Evolutionary conservation across 495 filamentous ascomycete genomes (phyloP).

Genomic region (Trichoderma asperelloides): DNA sequence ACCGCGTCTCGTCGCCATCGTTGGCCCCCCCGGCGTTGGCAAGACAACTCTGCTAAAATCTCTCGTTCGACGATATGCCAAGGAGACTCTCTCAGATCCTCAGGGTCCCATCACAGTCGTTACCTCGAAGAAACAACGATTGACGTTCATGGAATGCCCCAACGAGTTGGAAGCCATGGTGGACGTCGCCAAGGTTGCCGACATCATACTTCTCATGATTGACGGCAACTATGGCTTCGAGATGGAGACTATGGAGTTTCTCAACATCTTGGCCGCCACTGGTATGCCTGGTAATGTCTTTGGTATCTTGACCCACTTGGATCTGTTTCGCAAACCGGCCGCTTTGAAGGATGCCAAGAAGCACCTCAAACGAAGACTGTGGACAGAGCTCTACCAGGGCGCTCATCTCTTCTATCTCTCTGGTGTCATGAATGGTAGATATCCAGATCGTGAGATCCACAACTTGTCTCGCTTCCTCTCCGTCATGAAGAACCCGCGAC

Average conservation of each 20-base stretch:
- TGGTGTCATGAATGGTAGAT: slow-evolving; percentile 90
- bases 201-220: slow-evolving; percentile 95
- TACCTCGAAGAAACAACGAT: slow-evolving; percentile 81
- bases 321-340: slow-evolving; percentile 88
- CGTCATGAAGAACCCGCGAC: slow-evolving; percentile 97
- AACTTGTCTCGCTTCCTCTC: slow-evolving; percentile 90
- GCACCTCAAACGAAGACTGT: slow-evolving; percentile 87
- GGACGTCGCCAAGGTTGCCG: slow-evolving; percentile 89
- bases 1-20: slow-evolving; percentile 80
- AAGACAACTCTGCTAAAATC: slow-evolving; percentile 69
- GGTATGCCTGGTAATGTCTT: slow-evolving; percentile 99
- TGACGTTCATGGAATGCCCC: slow-evolving; percentile 95
- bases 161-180: slow-evolving; percentile 93
- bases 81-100: slow-evolving; percentile 83
- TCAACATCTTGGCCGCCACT: slow-evolving; percentile 79
- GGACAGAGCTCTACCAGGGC: slow-evolving; percentile 93
- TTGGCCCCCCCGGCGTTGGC: slow-evolving; percentile 85
- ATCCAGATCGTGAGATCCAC: slow-evolving; percentile 93
- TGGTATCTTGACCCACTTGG: slow-evolving; percentile 90
- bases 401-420: slow-evolving; percentile 95
- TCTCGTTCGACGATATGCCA: slow-evolving; percentile 86
- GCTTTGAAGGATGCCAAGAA: slow-evolving; percentile 88
- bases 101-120: slow-evolving; percentile 90
- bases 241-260: slow-evolving; percentile 99
- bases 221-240: slow-evolving; percentile 98